phyloP scores from a whole-genome alignment of 257 asterid species.

The Marsdenia floribunda region DNA sequence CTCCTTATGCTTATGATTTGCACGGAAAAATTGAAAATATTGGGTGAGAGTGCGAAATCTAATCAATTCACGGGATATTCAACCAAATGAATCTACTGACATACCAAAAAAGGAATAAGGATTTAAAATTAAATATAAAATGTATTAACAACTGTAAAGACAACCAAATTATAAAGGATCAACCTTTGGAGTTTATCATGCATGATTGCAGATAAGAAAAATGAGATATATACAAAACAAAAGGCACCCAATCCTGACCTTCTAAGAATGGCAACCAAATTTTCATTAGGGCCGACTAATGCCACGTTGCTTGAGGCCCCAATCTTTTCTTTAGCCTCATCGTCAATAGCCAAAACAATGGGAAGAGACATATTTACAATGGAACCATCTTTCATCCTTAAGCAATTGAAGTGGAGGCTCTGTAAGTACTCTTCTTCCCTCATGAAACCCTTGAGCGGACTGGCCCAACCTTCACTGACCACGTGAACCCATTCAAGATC shows the following conservation, averaged over 20 bases:
- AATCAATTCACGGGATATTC: not conserved
- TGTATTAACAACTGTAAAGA: not conserved
- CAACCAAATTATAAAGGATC: not conserved
- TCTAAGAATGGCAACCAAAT: constrained; percentile 56
- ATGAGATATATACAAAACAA: not conserved
- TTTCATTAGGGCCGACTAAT: constrained; percentile 48
- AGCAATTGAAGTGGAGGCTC: constrained; percentile 73
- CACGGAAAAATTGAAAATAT: not conserved
- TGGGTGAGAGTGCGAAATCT: too few relatives aligned
- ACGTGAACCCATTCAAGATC: constrained; percentile 93
- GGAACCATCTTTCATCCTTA: constrained; percentile 60
- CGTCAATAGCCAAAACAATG: constrained; percentile 70
- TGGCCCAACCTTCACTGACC: constrained; percentile 90
- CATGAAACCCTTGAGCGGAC: constrained; percentile 80
- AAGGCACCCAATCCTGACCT: constrained; percentile 31
- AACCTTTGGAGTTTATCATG: not conserved
- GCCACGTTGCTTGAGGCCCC: constrained; percentile 48
- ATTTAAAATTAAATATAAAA: not conserved
- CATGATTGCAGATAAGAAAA: not conserved
- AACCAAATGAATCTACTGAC: not conserved
- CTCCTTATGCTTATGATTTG: not conserved
- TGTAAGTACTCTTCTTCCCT: constrained; percentile 80
- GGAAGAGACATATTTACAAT: constrained; percentile 80
- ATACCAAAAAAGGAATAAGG: not conserved
- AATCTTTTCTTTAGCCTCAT: constrained; percentile 45